Evolutionary conservation across 179 eudicot species (phyloP), one percentile per base, ranked within the genome.

Genomic region (Gypsophila paniculata): DNA sequence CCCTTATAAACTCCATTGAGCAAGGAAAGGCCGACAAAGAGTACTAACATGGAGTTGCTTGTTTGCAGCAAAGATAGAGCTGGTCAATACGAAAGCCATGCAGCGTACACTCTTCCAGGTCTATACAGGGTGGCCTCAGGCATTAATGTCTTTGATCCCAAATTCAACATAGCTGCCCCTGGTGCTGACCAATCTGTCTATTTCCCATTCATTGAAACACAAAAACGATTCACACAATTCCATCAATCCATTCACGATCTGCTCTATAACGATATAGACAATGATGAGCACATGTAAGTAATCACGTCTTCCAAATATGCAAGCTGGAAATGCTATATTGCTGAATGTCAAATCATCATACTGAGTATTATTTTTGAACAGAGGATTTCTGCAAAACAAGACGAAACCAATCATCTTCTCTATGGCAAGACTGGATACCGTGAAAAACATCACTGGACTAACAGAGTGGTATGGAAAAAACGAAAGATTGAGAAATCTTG

Each of bases 391-490:
- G 51, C 69, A 77, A 81, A 86, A 89, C 78, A 81, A 78, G 75
- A 84, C 80, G 73, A 89, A 87, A 71, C 91, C 94, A 34, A 89
- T 87, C 64, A 82, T 89, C 22, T 89, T 89, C 74, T 85, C 94
- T 51, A 89, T 89, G 91, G 91, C 94, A 78, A 87, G 94, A 83
- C 86, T 89, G 52, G 94, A 89, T 75, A 83, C 82, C n/a, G 94
- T 89, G 82, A 89, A 89, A 74, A 89, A 89, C 57, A 84, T 89
- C 48, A 87, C 86, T 5, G 94, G 94, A 46, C 75, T 89, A 65
- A 85, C 85, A 7, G 94, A 89, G 77, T 85, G 82, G 75, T 89
- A 84, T 42, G 91, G 88, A 4, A 89, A 76, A 75, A 87, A 82
- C 66, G 68, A 79, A 8, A 79, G 77, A 77, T 85, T 89, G 42